Conservation (phyloP, 768 basidiomycete species). For the Dioszegia crocea region DNA sequence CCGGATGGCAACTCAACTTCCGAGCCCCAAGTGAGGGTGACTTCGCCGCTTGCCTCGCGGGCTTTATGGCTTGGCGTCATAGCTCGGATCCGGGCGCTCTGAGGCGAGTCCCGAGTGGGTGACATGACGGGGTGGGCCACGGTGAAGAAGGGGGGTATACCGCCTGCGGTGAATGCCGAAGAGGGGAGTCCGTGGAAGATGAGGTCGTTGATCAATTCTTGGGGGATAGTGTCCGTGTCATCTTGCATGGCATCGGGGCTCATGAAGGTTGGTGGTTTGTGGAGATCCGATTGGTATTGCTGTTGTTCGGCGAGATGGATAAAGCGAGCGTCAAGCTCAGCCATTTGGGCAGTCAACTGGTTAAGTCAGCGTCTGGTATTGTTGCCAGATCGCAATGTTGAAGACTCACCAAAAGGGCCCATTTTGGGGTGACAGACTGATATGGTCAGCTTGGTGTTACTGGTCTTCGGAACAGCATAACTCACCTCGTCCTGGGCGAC, state of each 20-base stretch:
- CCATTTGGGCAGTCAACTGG: slow-evolving; percentile 35
- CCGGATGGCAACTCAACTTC: slow-evolving; percentile 40
- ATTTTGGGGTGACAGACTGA: slow-evolving; percentile 16
- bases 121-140: neutral
- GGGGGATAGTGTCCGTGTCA: slow-evolving; percentile 4
- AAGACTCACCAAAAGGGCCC: slow-evolving; percentile 29
- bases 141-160: neutral
- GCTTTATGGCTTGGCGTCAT: slow-evolving; percentile 7
- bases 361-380: too few species aligned
- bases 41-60: slow-evolving; percentile 9
- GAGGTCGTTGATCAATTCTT: slow-evolving; percentile 32
- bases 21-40: slow-evolving; percentile 34
- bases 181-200: slow-evolving; percentile 25
- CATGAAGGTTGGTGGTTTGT: neutral
- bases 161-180: slow-evolving; percentile 1
- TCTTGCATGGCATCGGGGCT: slow-evolving; percentile 14
- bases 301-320: slow-evolving; percentile 22
- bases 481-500: slow-evolving; percentile 3
- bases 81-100: neutral
- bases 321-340: slow-evolving; percentile 30
- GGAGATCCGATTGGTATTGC: neutral
- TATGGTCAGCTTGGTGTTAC: neutral
- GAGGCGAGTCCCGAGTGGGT: neutral
- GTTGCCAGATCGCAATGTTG: too few species aligned
- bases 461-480: neutral